phyloP scores from a whole-genome alignment of 805 yeast genomes.

The Sugiyamaella floridensis region DNA sequence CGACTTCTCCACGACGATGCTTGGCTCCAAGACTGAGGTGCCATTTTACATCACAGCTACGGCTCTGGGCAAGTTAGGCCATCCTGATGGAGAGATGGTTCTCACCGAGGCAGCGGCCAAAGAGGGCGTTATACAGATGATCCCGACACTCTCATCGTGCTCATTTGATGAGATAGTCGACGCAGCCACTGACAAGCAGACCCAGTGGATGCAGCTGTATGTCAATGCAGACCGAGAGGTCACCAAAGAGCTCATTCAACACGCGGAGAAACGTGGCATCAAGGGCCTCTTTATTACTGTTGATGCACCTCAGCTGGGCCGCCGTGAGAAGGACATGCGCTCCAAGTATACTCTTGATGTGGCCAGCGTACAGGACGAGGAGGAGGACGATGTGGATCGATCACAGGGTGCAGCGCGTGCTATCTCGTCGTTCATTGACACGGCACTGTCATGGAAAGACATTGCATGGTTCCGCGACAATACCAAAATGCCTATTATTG shows the following conservation, averaged over 20 bases:
- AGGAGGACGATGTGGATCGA: conserved; percentile 47
- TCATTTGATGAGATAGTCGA: conserved; percentile 79
- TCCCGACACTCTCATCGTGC: conserved; percentile 85
- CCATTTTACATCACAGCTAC: conserved; percentile 92
- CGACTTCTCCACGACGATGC: conserved; percentile 63
- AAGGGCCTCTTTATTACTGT: conserved; percentile 83
- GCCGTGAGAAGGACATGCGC: conserved; percentile 83
- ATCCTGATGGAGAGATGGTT: conserved; percentile 86
- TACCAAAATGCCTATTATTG: conserved; percentile 59
- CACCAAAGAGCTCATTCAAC: conserved; percentile 53
- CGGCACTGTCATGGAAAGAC: conserved; percentile 59
- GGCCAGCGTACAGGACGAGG: conserved; percentile 38
- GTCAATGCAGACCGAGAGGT: conserved; percentile 71
- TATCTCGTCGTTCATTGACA: conserved; percentile 76
- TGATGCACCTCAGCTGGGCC: conserved; percentile 87
- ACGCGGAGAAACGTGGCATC: conserved; percentile 67
- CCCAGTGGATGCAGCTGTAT: conserved; percentile 85
- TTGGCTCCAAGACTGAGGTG: conserved; percentile 60
- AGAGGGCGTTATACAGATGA: conserved; percentile 76
- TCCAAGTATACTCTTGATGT: conserved; percentile 50
- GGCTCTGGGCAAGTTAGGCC: conserved; percentile 86
- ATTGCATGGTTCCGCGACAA: conserved; percentile 46
- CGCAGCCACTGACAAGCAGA: conserved; percentile 57
- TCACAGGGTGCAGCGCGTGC: conserved; percentile 83
- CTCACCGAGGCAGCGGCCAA: conserved; percentile 76